phyloP scores from a whole-genome alignment of 257 asterid genomes.

The Nicotiana tabacum region DNA sequence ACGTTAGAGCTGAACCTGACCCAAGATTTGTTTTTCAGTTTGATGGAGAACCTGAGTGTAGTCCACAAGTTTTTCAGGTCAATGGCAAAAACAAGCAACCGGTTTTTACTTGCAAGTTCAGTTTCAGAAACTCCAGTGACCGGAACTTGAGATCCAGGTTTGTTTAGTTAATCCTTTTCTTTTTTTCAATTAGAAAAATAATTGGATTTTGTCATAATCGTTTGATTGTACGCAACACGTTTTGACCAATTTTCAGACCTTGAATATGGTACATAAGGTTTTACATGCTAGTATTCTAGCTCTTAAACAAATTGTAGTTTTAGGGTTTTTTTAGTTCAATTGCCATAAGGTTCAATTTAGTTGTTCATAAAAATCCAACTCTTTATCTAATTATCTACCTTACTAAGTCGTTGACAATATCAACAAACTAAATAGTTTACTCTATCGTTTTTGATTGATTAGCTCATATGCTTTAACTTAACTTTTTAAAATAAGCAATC shows the following conservation, averaged over 20 bases:
- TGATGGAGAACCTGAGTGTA: slow-evolving; percentile 96
- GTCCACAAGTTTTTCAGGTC: slow-evolving; percentile 94
- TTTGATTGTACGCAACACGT: background rate
- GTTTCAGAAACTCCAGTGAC: slow-evolving; percentile 63
- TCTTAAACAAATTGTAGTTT: background rate
- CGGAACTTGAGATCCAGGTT: slow-evolving; percentile 81
- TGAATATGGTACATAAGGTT: background rate
- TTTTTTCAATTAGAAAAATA: no score
- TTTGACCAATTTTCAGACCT: background rate
- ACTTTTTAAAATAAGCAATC: background rate
- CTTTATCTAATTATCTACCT: background rate
- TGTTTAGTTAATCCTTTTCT: background rate
- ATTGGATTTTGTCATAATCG: background rate
- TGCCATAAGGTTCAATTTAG: background rate
- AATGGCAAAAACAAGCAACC: slow-evolving; percentile 89
- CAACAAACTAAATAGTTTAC: background rate
- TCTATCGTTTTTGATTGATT: background rate
- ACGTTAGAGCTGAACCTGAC: slow-evolving; percentile 79
- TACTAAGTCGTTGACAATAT: background rate
- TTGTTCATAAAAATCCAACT: background rate
- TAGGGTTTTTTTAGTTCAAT: background rate
- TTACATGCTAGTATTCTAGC: background rate
- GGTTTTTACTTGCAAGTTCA: slow-evolving; percentile 87
- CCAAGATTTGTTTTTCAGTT: slow-evolving; percentile 95
- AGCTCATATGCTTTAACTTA: background rate